Base-by-base conservation (phyloP, 2,329 filamentous ascomycete species). In the Colletotrichum lindemuthianum region DNA sequence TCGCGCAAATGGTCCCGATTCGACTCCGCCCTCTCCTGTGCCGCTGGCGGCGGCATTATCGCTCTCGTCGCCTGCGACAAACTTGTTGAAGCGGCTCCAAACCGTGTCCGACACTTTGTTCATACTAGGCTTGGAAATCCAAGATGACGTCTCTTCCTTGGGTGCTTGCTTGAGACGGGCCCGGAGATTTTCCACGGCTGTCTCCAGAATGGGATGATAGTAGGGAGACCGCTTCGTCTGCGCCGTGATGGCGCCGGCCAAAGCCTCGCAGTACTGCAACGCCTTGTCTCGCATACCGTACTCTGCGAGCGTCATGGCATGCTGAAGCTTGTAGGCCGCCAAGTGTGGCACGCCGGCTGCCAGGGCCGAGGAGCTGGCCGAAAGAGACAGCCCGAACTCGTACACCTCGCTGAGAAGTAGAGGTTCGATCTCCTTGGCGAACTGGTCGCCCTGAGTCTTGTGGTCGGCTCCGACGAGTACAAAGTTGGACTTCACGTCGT, bases 331-430 rank as follows among this genome's bases (percentile, higher is more conserved):
- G 83, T 97, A 98, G 1, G 90, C 88, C 61, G 96, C 88, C 39
- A 99, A 80, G 76, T 99, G 94, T 11, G 95, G 92, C 63, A 92
- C 86, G 44, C 86, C 84, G 39, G 87, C 80, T 0, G 83, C 77
- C 9, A 83, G 77, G 24, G 83, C 79, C 6, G 61, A 41, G 34
- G 82, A 24, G 24, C 24, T 81, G 24, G 85, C 85, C 2, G 90
- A 83, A 12, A 98, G 84, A 9, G 92, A 92, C 10, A 92, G 82
- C 0, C 92, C 93, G 75, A 93, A 98, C 75, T 99, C 96, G 72
- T 96, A 98, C 0, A 97, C 88, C 76, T 99, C 96, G 45, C 93
- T 98, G n/a, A 99, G 85, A 54, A 97, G 82, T n/a, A 97, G 87
- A 4, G 93, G 87, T 73, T 98, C 93, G 7, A 92, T 85, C 71